Evolutionary conservation across 352 stramenopile genomes (phyloP), one percentile per base, ranked within the genome.

Genomic region (Globisporangium perplexum): DNA sequence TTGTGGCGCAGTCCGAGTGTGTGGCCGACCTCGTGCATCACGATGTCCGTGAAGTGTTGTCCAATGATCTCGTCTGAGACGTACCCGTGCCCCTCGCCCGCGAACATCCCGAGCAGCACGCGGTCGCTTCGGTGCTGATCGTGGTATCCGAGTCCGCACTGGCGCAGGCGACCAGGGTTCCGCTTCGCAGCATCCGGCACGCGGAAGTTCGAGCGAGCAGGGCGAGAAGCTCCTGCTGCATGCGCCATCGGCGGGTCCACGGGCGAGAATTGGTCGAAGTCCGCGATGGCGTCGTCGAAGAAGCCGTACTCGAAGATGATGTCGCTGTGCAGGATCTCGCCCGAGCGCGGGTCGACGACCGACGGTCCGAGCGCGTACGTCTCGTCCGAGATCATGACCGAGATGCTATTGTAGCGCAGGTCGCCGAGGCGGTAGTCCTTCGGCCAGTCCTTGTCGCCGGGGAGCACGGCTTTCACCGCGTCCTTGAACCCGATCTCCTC

Each of bases 1-100:
- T 96, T 96, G 65, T 96, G 86, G 12, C 84, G 77, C 12, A 95
- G 68, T 6, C 83, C 85, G 2, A 96, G 73, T 14, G 84, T 93
- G 59, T 96, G 88, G 7, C 86, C 88, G 24, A 95, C 84, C 65
- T 96, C 86, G 53, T 96, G 87, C 78, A 95, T 92, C 28, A 94
- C 73, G 33, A 93, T 85, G 54, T 85, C 71, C 8, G 66, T 65
- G 50, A 96, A 82, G 43, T 90, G 74, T 30, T 79, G 69, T 22
- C 66, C 66, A 14, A 93, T 74, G 53, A 92, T 65, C 23, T 65
- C 62, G 39, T 86, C 71, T 2, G 82, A 69, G 22, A 91, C 68
- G 30, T 66, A 74, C 20, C 45, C 49, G 38, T 12, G 30, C 23
- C 8, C 31, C 3, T 33, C 33, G 12, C 66, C 50, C 1, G 77